phyloP scores from a whole-genome alignment of 2,329 filamentous ascomycete genomes.

The Clarireedia monteithiana region DNA sequence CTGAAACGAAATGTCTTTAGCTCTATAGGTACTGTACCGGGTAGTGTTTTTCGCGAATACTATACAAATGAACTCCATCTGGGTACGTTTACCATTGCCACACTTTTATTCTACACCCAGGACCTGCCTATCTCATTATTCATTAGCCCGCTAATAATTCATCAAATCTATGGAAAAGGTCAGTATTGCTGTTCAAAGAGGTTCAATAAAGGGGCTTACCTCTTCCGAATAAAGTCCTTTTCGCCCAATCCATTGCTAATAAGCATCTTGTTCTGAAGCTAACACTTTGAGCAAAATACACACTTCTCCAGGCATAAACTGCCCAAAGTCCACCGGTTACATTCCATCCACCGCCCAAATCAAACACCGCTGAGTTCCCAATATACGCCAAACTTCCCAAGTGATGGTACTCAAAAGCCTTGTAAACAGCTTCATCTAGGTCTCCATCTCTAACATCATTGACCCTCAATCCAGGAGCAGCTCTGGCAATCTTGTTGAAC shows the following conservation, averaged over 20 bases:
- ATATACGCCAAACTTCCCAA: conserved; percentile 90
- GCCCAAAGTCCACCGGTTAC: conserved; percentile 80
- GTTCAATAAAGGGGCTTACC: conserved; percentile 43
- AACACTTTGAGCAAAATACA: conserved; percentile 97
- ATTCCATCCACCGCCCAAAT: conserved; percentile 70
- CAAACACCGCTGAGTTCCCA: conserved; percentile 93
- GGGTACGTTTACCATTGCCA: too few species aligned
- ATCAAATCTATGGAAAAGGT: conserved; percentile 11
- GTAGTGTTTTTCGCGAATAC: too few species aligned
- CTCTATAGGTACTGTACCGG: too few species aligned
- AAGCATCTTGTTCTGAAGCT: conserved; percentile 82
- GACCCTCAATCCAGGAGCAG: conserved; percentile 63
- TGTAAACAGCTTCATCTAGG: conserved; percentile 85
- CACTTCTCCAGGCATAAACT: conserved; percentile 91
- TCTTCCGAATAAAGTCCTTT: conserved; percentile 89
- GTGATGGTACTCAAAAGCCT: conserved; percentile 89
- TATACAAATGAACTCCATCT: too few species aligned
- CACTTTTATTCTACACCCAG: too few species aligned
- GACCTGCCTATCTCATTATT: too few species aligned
- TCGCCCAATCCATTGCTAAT: conserved; percentile 98
- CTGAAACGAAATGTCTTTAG: too few species aligned
- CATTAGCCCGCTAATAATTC: conserved; percentile 9
- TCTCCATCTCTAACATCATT: conserved; percentile 87
- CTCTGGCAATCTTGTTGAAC: conserved; percentile 81
- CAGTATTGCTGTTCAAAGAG: conserved; percentile 6